Conservation (phyloP, 2,329 filamentous ascomycete species). For the Elsinoe batatas region DNA sequence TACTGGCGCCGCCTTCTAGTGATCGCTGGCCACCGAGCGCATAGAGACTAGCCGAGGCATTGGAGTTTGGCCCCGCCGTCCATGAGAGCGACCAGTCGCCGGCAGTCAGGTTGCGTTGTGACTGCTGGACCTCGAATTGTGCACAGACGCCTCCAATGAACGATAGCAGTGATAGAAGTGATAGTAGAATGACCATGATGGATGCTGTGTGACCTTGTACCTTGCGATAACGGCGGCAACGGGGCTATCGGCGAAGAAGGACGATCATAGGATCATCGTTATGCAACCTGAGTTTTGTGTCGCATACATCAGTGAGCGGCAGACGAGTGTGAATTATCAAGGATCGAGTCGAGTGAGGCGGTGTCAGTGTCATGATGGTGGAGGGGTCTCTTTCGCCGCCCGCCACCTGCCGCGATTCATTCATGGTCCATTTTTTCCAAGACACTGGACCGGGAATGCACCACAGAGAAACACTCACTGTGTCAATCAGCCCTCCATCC, state of each 20-base stretch:
- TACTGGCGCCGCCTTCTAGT: neutral
- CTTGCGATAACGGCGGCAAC: slow-evolving; percentile 10
- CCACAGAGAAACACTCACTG: neutral
- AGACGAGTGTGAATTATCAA: neutral
- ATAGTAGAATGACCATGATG: neutral
- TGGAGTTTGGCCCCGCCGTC: neutral
- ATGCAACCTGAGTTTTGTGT: neutral
- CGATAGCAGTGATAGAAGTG: neutral
- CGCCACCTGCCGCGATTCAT: neutral
- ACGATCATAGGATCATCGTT: slow-evolving; percentile 8
- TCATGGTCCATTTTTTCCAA: neutral
- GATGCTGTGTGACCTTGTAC: neutral
- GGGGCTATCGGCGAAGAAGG: neutral
- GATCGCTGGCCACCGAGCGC: neutral
- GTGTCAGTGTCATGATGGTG: neutral
- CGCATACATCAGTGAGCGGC: neutral
- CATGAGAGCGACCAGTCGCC: neutral
- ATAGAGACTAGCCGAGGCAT: neutral
- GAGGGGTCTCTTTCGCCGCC: neutral
- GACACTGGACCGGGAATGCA: neutral
- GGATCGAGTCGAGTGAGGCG: neutral
- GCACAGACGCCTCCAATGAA: neutral
- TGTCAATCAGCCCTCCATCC: no score
- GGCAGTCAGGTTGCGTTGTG: neutral
- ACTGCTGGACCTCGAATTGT: slow-evolving; percentile 1